Evolutionary conservation across 345 rosid genomes (phyloP), one percentile per base, ranked within the genome.

Genomic region (Eucalyptus globulus): DNA sequence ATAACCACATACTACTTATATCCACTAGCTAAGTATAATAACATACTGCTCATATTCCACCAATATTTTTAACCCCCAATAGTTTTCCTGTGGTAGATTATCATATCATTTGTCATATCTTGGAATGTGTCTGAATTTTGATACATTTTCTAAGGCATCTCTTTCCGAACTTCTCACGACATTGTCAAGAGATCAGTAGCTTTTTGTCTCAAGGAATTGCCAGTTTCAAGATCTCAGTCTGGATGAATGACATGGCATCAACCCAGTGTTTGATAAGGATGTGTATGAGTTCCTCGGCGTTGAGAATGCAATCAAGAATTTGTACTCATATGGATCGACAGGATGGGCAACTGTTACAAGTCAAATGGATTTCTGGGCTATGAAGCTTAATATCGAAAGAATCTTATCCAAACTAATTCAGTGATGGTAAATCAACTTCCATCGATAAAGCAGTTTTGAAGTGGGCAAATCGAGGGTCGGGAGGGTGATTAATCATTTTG

Each of bases 151-250:
- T 96, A 97, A 99, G 97, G 97, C 47, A 91, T 95, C 89, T 98
- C 99, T 62, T 98, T 98, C 89, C 94, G 99, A 92, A 96, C 99
- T 85, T 95, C 99, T 86, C 99, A 98, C 88, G 98, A 98, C 87
- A 88, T 98, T 83, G 99, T 95, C 65, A 98, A 99, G 54, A 95
- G 95, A 90, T 93, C 95, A 14, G 99, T 98, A 88, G 97, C 97
- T 16, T 92, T 97, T 44, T 54, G 94, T 96, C 12, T 91, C 95
- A 16, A 95, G 93, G 92, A 92, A 92, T 80, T 98, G 98, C 89
- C 95, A 95, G 88, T 98, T 98, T 86, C 94, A 92, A 94, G 95
- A 94, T 83, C 92, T 98, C 65, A 93, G 92, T 72, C 94, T 98
- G 49, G 97, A 95, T 37, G 98, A 97, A 86, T 90, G 97, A 93